Conservation (phyloP, 2,329 filamentous ascomycete genomes). For the Exserohilum rostratum region DNA sequence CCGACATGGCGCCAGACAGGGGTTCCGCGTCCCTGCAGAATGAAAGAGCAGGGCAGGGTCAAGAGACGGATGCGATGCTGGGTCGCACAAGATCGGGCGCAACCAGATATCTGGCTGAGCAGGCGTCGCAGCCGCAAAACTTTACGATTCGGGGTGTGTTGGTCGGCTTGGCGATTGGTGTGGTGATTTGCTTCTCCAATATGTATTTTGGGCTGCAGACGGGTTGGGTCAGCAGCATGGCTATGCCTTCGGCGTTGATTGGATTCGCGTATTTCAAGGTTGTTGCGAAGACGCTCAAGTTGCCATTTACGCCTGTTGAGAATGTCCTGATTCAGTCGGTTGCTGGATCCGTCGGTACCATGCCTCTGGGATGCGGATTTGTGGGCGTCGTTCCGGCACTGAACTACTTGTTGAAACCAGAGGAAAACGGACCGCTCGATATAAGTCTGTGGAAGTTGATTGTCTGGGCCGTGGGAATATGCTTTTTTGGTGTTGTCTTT, state of each 20-base stretch:
- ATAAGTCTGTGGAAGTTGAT: conserved; percentile 78
- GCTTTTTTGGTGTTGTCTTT: conserved; percentile 96
- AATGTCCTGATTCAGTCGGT: conserved; percentile 97
- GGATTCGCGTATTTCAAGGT: conserved; percentile 93
- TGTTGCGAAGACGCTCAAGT: conserved; percentile 71
- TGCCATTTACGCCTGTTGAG: conserved; percentile 91
- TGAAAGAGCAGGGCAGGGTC: conserved; percentile 28
- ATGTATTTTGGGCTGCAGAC: conserved; percentile 99
- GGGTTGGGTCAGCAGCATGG: conserved; percentile 85
- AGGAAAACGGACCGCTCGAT: conserved; percentile 78
- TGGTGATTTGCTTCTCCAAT: conserved; percentile 94
- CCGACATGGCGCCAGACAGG: conserved; percentile 45
- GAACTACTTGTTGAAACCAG: conserved; percentile 78
- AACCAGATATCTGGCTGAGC: conserved; percentile 34
- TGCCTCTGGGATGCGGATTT: conserved; percentile 94
- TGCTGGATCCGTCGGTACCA: conserved; percentile 91
- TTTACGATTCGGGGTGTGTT: conserved; percentile 84
- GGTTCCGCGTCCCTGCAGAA: conserved; percentile 30
- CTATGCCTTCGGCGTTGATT: conserved; percentile 92
- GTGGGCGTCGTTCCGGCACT: conserved; percentile 93
- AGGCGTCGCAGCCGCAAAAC: conserved; percentile 61
- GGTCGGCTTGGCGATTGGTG: conserved; percentile 81
- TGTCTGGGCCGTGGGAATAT: conserved; percentile 89
- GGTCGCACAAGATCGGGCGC: conserved; percentile 25
- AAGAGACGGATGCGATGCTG: conserved; percentile 22